phyloP scores from a whole-genome alignment of 1,139 yeast genomes.

The Pichia sp. region DNA sequence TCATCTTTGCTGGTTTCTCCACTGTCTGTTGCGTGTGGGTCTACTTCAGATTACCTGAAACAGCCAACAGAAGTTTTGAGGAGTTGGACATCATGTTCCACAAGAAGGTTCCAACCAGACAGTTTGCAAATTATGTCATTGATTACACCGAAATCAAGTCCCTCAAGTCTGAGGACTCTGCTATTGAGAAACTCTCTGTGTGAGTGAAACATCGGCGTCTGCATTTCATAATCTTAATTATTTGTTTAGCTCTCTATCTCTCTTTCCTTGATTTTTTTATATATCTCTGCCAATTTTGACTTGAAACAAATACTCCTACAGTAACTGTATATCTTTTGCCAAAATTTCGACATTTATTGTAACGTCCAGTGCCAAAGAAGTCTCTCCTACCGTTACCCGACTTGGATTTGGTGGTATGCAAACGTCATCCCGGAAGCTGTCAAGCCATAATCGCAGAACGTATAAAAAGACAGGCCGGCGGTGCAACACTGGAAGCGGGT shows the following conservation, averaged over 20 bases:
- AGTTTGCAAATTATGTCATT: background rate
- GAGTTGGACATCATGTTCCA: conserved; percentile 4
- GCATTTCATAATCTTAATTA: no score
- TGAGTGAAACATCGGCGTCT: no score
- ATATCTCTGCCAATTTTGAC: no score
- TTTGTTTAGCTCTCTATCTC: no score
- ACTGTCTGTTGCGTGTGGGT: conserved; percentile 1
- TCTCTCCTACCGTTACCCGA: no score
- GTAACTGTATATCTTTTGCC: no score
- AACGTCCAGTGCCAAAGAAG: no score
- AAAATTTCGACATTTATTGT: no score
- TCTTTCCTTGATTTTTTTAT: no score
- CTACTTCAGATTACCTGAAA: conserved; percentile 3
- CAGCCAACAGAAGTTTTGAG: background rate
- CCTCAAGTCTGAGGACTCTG: background rate
- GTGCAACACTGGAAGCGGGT: background rate
- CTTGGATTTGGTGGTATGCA: background rate
- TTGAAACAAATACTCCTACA: no score
- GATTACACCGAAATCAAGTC: background rate
- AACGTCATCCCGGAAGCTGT: background rate
- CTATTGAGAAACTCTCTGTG: background rate
- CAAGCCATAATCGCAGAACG: background rate
- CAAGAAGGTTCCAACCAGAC: background rate
- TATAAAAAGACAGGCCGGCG: background rate
- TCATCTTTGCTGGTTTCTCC: conserved; percentile 4